Conservation (phyloP, 2,329 filamentous ascomycete genomes). For the Hyphodiscus sp. region DNA sequence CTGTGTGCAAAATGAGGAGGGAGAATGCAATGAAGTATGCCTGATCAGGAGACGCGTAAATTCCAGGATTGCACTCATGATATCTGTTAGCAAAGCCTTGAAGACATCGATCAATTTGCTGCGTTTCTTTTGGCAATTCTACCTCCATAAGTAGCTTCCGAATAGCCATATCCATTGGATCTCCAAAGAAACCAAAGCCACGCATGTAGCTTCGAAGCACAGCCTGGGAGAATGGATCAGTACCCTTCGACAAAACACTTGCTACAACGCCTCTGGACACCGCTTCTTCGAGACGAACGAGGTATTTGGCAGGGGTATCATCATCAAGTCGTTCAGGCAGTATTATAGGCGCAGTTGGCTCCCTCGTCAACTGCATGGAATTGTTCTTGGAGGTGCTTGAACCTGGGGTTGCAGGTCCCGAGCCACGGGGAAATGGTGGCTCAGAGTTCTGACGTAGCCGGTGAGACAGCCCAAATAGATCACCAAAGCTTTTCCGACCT, state of each 20-base stretch:
- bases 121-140: slow-evolving; percentile 91
- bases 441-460: slow-evolving; percentile 80
- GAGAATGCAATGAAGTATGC: slow-evolving; percentile 99
- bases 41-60: slow-evolving; percentile 84
- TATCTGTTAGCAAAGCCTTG: slow-evolving; percentile 95
- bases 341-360: slow-evolving; percentile 44
- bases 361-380: slow-evolving; percentile 70
- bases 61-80: slow-evolving; percentile 95
- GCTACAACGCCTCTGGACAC: slow-evolving; percentile 79
- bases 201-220: slow-evolving; percentile 94
- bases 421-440: slow-evolving; percentile 56
- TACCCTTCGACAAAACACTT: slow-evolving; percentile 76
- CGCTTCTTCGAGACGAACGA: slow-evolving; percentile 74
- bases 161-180: slow-evolving; percentile 96
- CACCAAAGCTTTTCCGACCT: slow-evolving; percentile 90
- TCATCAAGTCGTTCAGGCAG: slow-evolving; percentile 78
- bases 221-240: slow-evolving; percentile 73
- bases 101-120: slow-evolving; percentile 92
- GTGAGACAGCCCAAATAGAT: slow-evolving; percentile 69
- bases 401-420: slow-evolving; percentile 64
- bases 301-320: slow-evolving; percentile 84
- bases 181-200: slow-evolving; percentile 88
- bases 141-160: slow-evolving; percentile 95
- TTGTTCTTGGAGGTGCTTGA: slow-evolving; percentile 72
- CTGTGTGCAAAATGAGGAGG: slow-evolving; percentile 89